Base-by-base conservation (phyloP, 192 early-diverging fungal genomes). In the Chytriomyces sp. region DNA sequence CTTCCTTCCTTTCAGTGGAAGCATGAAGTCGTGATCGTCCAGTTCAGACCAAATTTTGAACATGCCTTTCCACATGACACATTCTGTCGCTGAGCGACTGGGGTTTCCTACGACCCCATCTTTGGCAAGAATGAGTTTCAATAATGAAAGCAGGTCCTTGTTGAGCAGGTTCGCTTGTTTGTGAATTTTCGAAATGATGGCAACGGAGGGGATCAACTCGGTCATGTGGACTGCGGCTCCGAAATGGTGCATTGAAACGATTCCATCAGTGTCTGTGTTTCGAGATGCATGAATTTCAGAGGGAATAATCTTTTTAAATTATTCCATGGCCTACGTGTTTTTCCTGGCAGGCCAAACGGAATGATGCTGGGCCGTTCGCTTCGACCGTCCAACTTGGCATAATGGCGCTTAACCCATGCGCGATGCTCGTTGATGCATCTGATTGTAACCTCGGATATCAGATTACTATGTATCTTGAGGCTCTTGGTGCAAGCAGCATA, bases 241-340 rank as follows among this genome's bases (percentile, higher is more conserved):
- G 8, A 82, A 72, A 67, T 84, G 78, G 67, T 89, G 87, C 87
- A 89, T 89, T 3, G 72, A 79, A 47, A 84, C 69, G 7, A 79
- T 82, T 43, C 72, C 75, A 10, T 80, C 78, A 18, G 49, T 45
- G 16, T 77, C 77, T 73, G 69, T 23, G 10, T 71, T 61, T 62
- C 26, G 16, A n/a, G 18, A 50, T 48, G 59, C 18, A n/a, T 69
- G 16, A 46, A 69, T 2, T 28, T 69, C n/a, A 28, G 24, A 13
- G 43, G 47, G 2, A 48, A 20, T 2, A 50, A 4, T 20, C 5
- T 46, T 16, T 67, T n/a, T 49, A 28, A 67, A 50, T 45, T 48
- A 7, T 63, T 35, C 35, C 74, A 67, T n/a, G 50, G 46, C 77
- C 67, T 50, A 82, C 83, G 73, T 24, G 64, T 72, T 16, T 45